phyloP scores from a whole-genome alignment of 2,329 filamentous ascomycete genomes.

The Aspergillus sp. region DNA sequence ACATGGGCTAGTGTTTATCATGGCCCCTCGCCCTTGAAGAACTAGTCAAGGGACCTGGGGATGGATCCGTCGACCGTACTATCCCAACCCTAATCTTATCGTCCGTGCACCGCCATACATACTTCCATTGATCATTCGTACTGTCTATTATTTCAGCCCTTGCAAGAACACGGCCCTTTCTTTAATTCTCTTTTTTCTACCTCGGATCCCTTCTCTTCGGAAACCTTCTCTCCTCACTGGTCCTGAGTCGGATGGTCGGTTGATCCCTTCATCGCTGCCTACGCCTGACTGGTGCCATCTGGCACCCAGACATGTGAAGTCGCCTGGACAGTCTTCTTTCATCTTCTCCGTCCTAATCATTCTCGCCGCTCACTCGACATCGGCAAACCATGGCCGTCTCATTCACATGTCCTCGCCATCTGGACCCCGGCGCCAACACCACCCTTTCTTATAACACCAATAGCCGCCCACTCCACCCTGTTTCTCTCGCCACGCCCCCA shows the following conservation, averaged over 20 bases:
- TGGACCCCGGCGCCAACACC: conserved; percentile 15
- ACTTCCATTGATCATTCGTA: background rate
- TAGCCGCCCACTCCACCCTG: conserved; percentile 11
- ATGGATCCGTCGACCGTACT: background rate
- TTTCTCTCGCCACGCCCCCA: conserved; percentile 13
- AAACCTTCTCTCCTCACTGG: conserved; percentile 4
- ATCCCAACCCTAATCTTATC: conserved; percentile 1
- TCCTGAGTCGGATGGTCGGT: conserved; percentile 6
- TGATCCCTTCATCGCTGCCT: conserved; percentile 12
- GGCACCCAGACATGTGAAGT: conserved; percentile 16
- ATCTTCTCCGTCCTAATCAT: no score
- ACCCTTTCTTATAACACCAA: conserved; percentile 11
- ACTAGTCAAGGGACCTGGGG: no score
- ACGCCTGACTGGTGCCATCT: conserved; percentile 15
- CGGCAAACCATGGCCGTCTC: conserved; percentile 11
- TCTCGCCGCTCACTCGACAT: background rate
- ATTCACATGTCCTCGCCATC: conserved; percentile 29
- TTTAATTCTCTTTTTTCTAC: background rate
- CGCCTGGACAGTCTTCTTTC: background rate
- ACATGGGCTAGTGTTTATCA: background rate
- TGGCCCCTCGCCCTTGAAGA: no score
- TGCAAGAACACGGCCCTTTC: background rate
- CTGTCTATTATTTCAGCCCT: background rate
- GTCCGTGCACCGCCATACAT: background rate
- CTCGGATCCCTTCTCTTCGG: background rate